These are phyloP conservation scores for Aspergillus puulaauensis DNA, from an alignment of 2,329 filamentous ascomycete genomes.

Conservation along the genomic window DNA sequence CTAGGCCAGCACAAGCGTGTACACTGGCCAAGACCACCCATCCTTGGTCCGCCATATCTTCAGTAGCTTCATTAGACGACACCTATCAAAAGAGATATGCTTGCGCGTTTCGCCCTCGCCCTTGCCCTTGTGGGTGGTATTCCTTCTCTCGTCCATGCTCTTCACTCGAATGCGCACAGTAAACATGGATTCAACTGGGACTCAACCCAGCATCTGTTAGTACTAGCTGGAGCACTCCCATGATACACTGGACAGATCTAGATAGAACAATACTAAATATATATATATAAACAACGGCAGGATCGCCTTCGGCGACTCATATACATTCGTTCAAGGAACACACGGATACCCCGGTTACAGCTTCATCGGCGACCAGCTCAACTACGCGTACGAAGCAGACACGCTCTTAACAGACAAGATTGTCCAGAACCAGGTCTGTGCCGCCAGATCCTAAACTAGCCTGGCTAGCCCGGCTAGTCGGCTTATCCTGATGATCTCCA, in stretches of 20 bases:
- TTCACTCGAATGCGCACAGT: not conserved
- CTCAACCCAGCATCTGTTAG: conserved; percentile 18
- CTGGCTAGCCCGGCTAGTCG: too few species aligned
- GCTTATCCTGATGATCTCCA: too few species aligned
- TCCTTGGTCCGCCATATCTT: not conserved
- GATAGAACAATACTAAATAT: not conserved
- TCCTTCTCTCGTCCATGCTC: conserved; percentile 3
- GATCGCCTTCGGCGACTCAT: conserved; percentile 34
- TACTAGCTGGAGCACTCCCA: not conserved
- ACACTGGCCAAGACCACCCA: not conserved
- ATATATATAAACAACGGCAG: conserved; percentile 10
- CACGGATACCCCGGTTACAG: conserved; percentile 52
- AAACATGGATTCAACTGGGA: conserved; percentile 14
- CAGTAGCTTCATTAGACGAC: not conserved
- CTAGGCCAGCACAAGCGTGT: not conserved
- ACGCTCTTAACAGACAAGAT: conserved; percentile 50
- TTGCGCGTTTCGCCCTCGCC: not conserved
- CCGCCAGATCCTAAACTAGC: too few species aligned
- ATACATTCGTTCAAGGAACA: conserved; percentile 54
- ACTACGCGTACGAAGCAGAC: conserved; percentile 46
- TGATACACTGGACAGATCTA: too few species aligned
- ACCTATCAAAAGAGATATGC: not conserved
- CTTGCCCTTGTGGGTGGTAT: conserved; percentile 5
- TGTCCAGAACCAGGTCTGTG: conserved; percentile 47
- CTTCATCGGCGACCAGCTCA: conserved; percentile 55